phyloP scores from a whole-genome alignment of 768 basidiomycete genomes.

The Inosperma sp. region DNA sequence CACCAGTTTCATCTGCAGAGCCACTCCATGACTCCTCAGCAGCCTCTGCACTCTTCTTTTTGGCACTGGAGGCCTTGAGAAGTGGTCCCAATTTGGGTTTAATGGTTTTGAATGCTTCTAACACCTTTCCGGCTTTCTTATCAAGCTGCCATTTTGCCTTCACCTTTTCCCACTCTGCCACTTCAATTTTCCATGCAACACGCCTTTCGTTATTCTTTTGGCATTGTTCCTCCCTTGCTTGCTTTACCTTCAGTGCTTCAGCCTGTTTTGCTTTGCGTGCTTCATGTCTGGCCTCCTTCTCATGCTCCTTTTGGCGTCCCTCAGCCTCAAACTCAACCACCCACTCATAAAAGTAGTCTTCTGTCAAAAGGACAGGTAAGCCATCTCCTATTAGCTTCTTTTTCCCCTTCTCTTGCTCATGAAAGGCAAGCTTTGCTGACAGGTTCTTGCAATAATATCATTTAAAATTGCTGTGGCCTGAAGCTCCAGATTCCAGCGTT shows the following conservation, averaged over 20 bases:
- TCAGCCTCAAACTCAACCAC: not conserved
- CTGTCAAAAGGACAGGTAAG: not conserved
- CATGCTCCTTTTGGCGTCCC: not conserved
- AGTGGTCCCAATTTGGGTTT: not conserved
- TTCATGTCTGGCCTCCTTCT: too few relatives aligned
- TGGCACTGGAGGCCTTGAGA: not conserved
- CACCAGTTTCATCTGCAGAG: not conserved
- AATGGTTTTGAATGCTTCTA: not conserved
- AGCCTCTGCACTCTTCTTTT: not conserved
- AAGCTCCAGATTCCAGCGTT: not conserved
- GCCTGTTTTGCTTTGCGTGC: not conserved
- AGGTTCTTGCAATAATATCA: not conserved
- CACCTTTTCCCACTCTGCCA: not conserved
- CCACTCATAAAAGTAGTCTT: not conserved
- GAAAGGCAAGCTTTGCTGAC: not conserved
- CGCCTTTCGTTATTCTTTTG: not conserved
- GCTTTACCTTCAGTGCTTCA: not conserved
- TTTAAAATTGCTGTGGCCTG: not conserved
- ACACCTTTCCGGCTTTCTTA: not conserved
- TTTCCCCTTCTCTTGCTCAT: not conserved
- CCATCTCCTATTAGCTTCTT: slow-evolving; percentile 8
- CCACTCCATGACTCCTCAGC: not conserved
- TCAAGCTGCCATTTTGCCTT: not conserved
- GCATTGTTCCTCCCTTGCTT: not conserved
- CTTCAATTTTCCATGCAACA: not conserved